These are phyloP conservation scores for Ogataea saltuana DNA, from an alignment of 805 yeast genomes.

Conservation along the genomic window DNA sequence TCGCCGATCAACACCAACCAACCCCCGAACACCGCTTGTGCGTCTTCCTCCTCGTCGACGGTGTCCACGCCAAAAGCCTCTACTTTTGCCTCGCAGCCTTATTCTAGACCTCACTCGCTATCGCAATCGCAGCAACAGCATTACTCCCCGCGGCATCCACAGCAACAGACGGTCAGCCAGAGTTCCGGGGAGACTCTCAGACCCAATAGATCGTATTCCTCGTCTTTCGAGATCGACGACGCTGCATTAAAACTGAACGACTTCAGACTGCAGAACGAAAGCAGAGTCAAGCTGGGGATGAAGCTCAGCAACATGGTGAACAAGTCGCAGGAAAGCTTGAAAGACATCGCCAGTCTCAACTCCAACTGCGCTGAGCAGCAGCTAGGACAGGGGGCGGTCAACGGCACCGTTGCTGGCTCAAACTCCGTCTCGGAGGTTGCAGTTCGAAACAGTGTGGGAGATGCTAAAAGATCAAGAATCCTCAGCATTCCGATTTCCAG, in stretches of 20 bases:
- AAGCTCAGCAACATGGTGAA: constrained; percentile 29
- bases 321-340: constrained; percentile 29
- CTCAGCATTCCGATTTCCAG: constrained; percentile 37
- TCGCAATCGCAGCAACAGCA: constrained; percentile 7
- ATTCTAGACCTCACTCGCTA: constrained; percentile 6
- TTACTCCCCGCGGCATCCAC: neutral
- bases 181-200: constrained; percentile 1
- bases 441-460: too few species aligned
- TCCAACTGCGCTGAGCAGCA: neutral
- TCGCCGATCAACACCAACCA: constrained; percentile 13
- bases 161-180: neutral
- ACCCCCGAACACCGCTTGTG: neutral
- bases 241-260: constrained; percentile 32
- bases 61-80: constrained; percentile 6
- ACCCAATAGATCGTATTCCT: constrained; percentile 12
- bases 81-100: constrained; percentile 1
- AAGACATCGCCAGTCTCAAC: constrained; percentile 1
- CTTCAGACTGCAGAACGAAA: constrained; percentile 32
- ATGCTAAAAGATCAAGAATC: constrained; percentile 25
- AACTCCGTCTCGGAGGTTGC: neutral
- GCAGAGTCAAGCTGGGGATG: constrained; percentile 31
- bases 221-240: constrained; percentile 27
- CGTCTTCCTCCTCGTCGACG: constrained; percentile 7
- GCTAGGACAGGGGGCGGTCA: neutral
- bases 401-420: neutral